Evolutionary conservation across 1,284 basidiomycete genomes (phyloP).

Genomic region (Marasmius sp.): DNA sequence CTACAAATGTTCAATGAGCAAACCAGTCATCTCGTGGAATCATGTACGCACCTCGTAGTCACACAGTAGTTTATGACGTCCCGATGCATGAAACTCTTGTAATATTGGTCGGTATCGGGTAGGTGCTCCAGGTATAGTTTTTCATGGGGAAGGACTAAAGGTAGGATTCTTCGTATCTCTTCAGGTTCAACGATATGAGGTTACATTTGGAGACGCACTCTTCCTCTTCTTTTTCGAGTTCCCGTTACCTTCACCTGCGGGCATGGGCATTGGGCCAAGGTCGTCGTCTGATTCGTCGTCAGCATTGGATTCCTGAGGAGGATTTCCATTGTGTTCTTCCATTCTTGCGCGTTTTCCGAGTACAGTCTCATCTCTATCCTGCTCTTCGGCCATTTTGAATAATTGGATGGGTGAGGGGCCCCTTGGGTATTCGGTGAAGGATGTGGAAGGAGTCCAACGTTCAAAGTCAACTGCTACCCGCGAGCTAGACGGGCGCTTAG

Average conservation of each 20-base stretch:
- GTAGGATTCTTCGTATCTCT: conserved; percentile 21
- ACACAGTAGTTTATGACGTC: conserved; percentile 89
- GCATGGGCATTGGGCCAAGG: conserved; percentile 76
- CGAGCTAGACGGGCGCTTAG: neutral
- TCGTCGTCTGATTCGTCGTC: conserved; percentile 67
- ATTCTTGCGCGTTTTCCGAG: conserved; percentile 63
- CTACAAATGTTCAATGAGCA: conserved; percentile 37
- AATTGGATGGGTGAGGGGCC: too few relatives aligned
- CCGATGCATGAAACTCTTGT: conserved; percentile 98
- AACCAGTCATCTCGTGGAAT: conserved; percentile 7
- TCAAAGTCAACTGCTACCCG: neutral
- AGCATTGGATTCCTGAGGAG: conserved; percentile 27
- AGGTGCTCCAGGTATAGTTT: conserved; percentile 89
- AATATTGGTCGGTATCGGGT: conserved; percentile 91
- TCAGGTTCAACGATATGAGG: conserved; percentile 43
- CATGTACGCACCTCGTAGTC: conserved; percentile 69
- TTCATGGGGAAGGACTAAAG: conserved; percentile 47
- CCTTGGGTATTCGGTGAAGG: too few relatives aligned
- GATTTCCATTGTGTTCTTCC: conserved; percentile 19
- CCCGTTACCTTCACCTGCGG: conserved; percentile 39
- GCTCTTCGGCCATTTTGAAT: conserved; percentile 33
- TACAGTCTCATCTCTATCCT: conserved; percentile 37
- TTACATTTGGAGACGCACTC: conserved; percentile 41
- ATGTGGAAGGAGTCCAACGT: too few relatives aligned
- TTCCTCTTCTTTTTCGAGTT: conserved; percentile 69